phyloP scores from a whole-genome alignment of 1,139 yeast genomes.

The Candida dubliniensis region DNA sequence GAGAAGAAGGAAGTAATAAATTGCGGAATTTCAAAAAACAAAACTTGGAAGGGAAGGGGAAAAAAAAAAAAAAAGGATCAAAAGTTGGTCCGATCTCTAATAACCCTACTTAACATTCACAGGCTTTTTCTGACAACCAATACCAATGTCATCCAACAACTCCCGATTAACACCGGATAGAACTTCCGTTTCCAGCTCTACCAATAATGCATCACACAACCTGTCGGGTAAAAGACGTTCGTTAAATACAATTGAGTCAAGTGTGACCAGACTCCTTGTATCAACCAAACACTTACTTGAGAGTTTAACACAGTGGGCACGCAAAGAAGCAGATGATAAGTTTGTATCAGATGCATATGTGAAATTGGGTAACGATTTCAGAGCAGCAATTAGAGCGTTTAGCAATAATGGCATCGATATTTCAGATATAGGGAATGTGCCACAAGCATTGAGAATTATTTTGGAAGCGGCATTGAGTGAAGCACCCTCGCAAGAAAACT shows the following conservation, averaged over 20 bases:
- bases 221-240: conserved; percentile 27
- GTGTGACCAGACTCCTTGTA: conserved; percentile 79
- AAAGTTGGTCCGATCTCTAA: too few relatives aligned
- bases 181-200: neutral
- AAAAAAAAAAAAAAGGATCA: too few relatives aligned
- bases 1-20: too few relatives aligned
- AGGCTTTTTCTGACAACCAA: too few relatives aligned
- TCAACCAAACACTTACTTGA: conserved; percentile 88
- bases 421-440: conserved; percentile 45
- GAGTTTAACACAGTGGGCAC: conserved; percentile 89
- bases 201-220: neutral
- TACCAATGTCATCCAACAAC: neutral
- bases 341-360: conserved; percentile 93
- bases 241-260: conserved; percentile 72
- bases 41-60: too few relatives aligned
- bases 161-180: conserved; percentile 1
- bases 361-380: conserved; percentile 88
- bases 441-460: conserved; percentile 57
- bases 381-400: conserved; percentile 68
- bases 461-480: conserved; percentile 86
- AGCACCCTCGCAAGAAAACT: conserved; percentile 78
- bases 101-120: too few relatives aligned
- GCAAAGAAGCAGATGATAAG: conserved; percentile 70
- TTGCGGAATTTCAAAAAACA: too few relatives aligned
- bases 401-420: conserved; percentile 41